phyloP scores from a whole-genome alignment of 306 rosid genomes.

The Vicia sativa region DNA sequence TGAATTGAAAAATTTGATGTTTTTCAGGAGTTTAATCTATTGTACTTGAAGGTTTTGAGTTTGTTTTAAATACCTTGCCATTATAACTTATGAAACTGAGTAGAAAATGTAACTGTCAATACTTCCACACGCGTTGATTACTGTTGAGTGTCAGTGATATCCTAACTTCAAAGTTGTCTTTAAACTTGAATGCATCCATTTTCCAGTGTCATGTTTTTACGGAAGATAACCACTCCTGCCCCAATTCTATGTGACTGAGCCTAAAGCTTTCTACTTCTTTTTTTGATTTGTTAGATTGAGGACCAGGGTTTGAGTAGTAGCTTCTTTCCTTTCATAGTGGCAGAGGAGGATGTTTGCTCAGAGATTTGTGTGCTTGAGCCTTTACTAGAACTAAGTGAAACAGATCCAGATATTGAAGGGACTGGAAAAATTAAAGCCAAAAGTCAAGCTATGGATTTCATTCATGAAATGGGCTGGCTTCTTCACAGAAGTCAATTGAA shows the following conservation, averaged over 20 bases:
- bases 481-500: slow-evolving; percentile 75
- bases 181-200: slow-evolving; percentile 17
- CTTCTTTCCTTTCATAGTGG: slow-evolving; percentile 88
- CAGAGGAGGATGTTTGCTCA: slow-evolving; percentile 84
- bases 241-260: slow-evolving; percentile 33
- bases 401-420: slow-evolving; percentile 44
- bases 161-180: slow-evolving; percentile 19
- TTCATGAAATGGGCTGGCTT: slow-evolving; percentile 97
- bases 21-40: too few relatives aligned
- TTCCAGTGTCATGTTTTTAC: slow-evolving; percentile 23
- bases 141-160: slow-evolving; percentile 19
- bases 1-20: too few relatives aligned
- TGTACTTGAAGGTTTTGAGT: too few relatives aligned
- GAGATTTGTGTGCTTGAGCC: slow-evolving; percentile 81
- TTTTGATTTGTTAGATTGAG: slow-evolving; percentile 65
- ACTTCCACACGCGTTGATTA: neutral
- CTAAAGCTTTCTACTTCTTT: slow-evolving; percentile 30
- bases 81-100: too few relatives aligned
- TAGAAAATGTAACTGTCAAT: too few relatives aligned
- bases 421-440: slow-evolving; percentile 51
- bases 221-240: slow-evolving; percentile 17
- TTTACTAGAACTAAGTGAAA: slow-evolving; percentile 56
- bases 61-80: too few relatives aligned
- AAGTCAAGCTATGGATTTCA: slow-evolving; percentile 80
- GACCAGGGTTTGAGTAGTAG: slow-evolving; percentile 90